phyloP scores from a whole-genome alignment of 495 filamentous ascomycete genomes.

The Xylaria bambusicola region DNA sequence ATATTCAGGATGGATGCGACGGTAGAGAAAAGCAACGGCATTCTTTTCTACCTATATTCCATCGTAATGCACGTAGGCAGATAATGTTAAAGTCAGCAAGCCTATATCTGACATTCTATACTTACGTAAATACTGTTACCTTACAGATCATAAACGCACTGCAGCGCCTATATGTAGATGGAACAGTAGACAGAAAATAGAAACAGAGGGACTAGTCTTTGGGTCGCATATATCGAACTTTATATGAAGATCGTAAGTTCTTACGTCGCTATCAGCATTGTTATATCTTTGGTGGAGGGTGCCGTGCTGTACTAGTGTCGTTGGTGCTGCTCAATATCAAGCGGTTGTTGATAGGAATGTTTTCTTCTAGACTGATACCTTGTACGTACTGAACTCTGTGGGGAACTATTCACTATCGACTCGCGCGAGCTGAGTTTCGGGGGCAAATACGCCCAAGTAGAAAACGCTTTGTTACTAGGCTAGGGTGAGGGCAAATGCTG shows the following conservation, averaged over 20 bases:
- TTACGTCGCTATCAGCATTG: background rate
- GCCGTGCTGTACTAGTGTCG: background rate
- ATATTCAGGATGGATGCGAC: background rate
- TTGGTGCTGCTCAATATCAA: too few species aligned
- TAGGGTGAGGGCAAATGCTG: background rate
- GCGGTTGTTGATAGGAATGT: too few species aligned
- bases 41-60: too few species aligned
- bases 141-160: background rate
- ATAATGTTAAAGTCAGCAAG: background rate
- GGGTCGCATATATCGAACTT: background rate
- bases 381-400: too few species aligned
- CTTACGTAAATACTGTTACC: conserved; percentile 6
- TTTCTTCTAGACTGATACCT: too few species aligned
- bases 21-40: too few species aligned
- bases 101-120: background rate
- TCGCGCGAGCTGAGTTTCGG: background rate
- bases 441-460: background rate
- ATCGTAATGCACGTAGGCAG: background rate
- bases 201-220: background rate
- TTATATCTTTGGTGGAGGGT: background rate
- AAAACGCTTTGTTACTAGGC: background rate
- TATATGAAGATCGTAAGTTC: conserved; percentile 1
- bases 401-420: background rate
- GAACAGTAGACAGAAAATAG: background rate
- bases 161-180: background rate